Conservation (phyloP, 495 filamentous ascomycete species). For the Alectoria sarmentosa region DNA sequence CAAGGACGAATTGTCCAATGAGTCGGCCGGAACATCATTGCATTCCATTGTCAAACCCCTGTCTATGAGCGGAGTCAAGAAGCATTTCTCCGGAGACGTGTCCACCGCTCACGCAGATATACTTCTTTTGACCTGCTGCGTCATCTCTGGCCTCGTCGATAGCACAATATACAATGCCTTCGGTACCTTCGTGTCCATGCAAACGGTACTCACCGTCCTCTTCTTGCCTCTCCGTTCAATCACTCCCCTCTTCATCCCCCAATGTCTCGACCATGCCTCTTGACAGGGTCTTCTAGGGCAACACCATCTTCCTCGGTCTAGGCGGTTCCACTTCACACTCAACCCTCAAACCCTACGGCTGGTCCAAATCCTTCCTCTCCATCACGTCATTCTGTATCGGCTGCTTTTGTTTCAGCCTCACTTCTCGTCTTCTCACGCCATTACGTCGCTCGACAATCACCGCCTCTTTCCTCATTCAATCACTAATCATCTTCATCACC, state of each 20-base stretch:
- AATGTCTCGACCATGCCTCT: not conserved
- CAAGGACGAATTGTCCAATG: not conserved
- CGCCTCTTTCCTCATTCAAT: conserved; percentile 51
- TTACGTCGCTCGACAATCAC: conserved; percentile 46
- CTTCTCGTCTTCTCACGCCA: conserved; percentile 34
- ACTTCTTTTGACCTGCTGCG: conserved; percentile 42
- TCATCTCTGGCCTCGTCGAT: conserved; percentile 44
- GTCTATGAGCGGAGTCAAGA: not conserved
- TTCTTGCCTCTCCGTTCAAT: not conserved
- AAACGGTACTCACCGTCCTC: conserved; percentile 29
- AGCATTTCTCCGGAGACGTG: conserved; percentile 32
- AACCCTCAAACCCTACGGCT: conserved; percentile 46
- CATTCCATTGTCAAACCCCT: not conserved
- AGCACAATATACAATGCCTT: conserved; percentile 48
- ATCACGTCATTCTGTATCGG: conserved; percentile 51
- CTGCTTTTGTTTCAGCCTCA: conserved; percentile 40
- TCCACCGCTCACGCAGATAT: conserved; percentile 35
- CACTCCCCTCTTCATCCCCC: not conserved
- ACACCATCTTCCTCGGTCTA: conserved; percentile 61
- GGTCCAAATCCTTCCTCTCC: conserved; percentile 54
- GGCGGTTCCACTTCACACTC: conserved; percentile 44
- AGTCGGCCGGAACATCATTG: not conserved
- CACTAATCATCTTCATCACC: conserved; percentile 47
- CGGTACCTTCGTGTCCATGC: conserved; percentile 51
- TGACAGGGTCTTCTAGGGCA: conserved; percentile 31